Evolutionary conservation across 2,329 filamentous ascomycete genomes (phyloP), one percentile per base, ranked within the genome.

Genomic region (Penicillium frequentans): DNA sequence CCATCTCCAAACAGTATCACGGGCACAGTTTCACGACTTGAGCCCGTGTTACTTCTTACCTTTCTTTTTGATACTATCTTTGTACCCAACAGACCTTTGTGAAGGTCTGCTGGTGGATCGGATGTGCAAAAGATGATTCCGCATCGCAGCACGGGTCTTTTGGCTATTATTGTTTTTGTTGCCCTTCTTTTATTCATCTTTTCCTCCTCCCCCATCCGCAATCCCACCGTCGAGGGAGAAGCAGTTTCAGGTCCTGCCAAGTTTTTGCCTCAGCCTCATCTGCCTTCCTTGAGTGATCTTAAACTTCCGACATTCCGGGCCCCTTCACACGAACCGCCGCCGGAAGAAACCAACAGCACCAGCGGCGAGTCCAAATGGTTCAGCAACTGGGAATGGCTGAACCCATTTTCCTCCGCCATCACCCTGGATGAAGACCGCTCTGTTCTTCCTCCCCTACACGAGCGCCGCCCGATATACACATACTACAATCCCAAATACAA

Each of bases 361-460:
- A 87, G 85, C 70, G 89, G 88, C 49, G 90, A 89, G 59, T 87
- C 89, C 33, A 87, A 86, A 58, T 98, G 93, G 93, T 90, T 91
- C 76, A 87, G 85, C 62, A 88, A 96, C 73, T 96, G 89, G 87
- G 91, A 89, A 71, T 98, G 93, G 92, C 82, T 90, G 66, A 90
- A 90, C 59, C 91, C 93, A 3, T 98, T 97, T 73, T 96, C 92
- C 19, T 92, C 87, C 44, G 85, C 86, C 16, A 81, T 95, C 56
- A 86, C 86, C 0, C 82, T 95, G 55, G 93, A 96, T 69, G 90
- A 96, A 72, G 89, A 90, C 68, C 84, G 91, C 53, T 88, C 90
- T 8, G 84, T 98, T 54, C 86, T 98, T 3, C 95, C 95, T 47
- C 90, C 90, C 3, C 78, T 96, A 27, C 77, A 73, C 47, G 78